Percentiles rank a stretch among this genome's conserved stretches.
Evolutionary conservation across 192 early-diverging fungal species (phyloP).

Genomic region (Mortierella alpina): DNA sequence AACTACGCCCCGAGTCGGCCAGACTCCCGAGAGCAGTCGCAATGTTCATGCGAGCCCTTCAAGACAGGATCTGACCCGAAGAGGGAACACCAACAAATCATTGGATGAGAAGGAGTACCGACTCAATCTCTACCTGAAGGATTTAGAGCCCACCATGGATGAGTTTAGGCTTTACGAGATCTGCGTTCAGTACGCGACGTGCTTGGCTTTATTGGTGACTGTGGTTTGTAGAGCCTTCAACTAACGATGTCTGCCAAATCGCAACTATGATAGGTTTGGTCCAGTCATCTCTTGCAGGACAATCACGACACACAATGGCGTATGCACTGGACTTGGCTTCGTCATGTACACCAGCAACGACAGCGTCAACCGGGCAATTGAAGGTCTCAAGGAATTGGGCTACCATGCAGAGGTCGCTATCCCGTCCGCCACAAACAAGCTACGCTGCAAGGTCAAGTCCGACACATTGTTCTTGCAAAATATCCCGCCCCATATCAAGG

Average conservation of each 20-base stretch:
- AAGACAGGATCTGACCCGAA: slow-evolving; percentile 30
- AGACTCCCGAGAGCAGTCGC: neutral
- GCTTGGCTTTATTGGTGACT: neutral
- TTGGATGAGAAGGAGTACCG: slow-evolving; percentile 44
- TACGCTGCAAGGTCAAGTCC: slow-evolving; percentile 42
- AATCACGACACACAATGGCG: slow-evolving; percentile 36
- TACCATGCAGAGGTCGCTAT: slow-evolving; percentile 48
- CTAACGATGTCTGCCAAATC: neutral
- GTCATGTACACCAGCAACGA: slow-evolving; percentile 43
- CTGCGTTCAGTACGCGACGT: slow-evolving; percentile 34
- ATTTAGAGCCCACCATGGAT: slow-evolving; percentile 46
- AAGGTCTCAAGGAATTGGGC: slow-evolving; percentile 32
- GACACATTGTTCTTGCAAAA: slow-evolving; percentile 49
- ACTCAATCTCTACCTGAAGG: slow-evolving; percentile 40
- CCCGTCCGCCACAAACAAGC: slow-evolving; percentile 42
- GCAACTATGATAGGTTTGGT: slow-evolving; percentile 26
- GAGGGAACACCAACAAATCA: slow-evolving; percentile 45
- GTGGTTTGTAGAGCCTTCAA: neutral
- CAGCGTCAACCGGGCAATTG: slow-evolving; percentile 28
- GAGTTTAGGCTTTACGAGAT: slow-evolving; percentile 43
- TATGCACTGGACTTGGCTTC: slow-evolving; percentile 43
- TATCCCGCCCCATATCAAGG: slow-evolving; percentile 38
- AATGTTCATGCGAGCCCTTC: neutral
- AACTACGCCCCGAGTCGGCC: neutral
- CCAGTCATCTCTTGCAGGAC: slow-evolving; percentile 48